Base-by-base conservation (phyloP, 2,329 filamentous ascomycete species). In the Phoma sp. region DNA sequence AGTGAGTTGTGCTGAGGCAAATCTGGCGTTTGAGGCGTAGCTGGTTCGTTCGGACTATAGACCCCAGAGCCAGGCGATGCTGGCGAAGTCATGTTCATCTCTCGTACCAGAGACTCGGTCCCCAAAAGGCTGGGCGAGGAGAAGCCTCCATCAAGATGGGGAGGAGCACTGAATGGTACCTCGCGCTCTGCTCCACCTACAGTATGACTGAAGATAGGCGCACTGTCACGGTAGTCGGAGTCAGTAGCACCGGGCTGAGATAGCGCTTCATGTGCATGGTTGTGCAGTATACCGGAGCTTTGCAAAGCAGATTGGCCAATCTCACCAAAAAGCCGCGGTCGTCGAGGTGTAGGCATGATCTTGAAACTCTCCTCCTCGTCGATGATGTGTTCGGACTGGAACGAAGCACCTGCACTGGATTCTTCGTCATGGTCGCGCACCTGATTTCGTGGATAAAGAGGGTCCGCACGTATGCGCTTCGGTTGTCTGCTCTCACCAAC, bases 291-390 rank as follows among this genome's bases (percentile, higher is more conserved):
- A 11, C 78, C 79, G 14, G 84, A 84, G 64, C 80, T 84, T 42
- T 77, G 74, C 12, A 87, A 64, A 10, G 81, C 81, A 17, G 84
- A 84, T 23, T 78, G 73, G 10, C 81, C 81, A 57, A 88, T 84
- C 66, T 88, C 85, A 11, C 85, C 85, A 65, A 87, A 88, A 5
- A 88, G 74, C 42, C 81, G 82, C 54, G 74, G 57, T 15, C 59
- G 60, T 10, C 53, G 57, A 23, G 64, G 50, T 25, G 57, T 61
- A 10, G 62, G 65, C 61, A 70, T 65, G 14, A 66, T 33, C 12
- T 61, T 42, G 52, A 73, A 67, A 38, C 69, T 71, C 26, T 73
- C 69, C 1, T 64, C 62, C n/a, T 54, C 65, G 28, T 57, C 70
- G 58, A 67, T 48, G 4, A 60, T 43, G 15, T 68, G 65, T 25